Percentiles rank a stretch among this genome's conserved stretches.
Evolutionary conservation across 768 basidiomycete species (phyloP).

Genomic region (Hydnomerulius pinastri): DNA sequence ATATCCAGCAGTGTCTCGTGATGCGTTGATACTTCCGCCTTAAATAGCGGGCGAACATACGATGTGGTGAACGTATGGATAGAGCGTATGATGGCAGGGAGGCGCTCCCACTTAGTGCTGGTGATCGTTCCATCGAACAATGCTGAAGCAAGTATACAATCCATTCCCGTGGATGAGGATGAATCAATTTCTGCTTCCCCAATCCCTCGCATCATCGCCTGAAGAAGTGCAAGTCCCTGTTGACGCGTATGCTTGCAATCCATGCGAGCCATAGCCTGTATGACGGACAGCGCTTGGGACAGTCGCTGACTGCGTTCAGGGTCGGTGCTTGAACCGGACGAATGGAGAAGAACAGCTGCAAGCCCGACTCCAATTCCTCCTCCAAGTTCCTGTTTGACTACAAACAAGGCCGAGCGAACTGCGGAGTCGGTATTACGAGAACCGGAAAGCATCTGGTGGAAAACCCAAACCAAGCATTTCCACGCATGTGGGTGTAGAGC

Average conservation of each 20-base stretch:
- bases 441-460: slow-evolving; percentile 38
- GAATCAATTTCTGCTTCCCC: slow-evolving; percentile 18
- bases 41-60: slow-evolving; percentile 35
- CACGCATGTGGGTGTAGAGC: slow-evolving; percentile 48
- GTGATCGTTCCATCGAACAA: slow-evolving; percentile 52
- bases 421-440: slow-evolving; percentile 22
- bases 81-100: slow-evolving; percentile 29
- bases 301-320: slow-evolving; percentile 25
- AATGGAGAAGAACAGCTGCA: slow-evolving; percentile 39
- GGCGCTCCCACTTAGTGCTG: slow-evolving; percentile 21
- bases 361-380: slow-evolving; percentile 47
- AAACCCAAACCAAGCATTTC: slow-evolving; percentile 60
- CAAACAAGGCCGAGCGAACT: slow-evolving; percentile 39
- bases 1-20: slow-evolving; percentile 40
- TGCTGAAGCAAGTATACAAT: slow-evolving; percentile 29
- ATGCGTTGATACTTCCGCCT: slow-evolving; percentile 39
- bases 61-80: slow-evolving; percentile 25
- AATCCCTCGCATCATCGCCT: slow-evolving; percentile 35
- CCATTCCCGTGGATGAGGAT: slow-evolving; percentile 3
- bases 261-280: slow-evolving; percentile 40
- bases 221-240: slow-evolving; percentile 39
- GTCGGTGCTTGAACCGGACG: slow-evolving; percentile 1
- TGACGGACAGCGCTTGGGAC: slow-evolving; percentile 37
- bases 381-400: slow-evolving; percentile 49
- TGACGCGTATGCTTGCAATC: slow-evolving; percentile 24